These are phyloP conservation scores for Euphrasia confusa DNA, from an alignment of 257 asterid species.

Conservation along the genomic window DNA sequence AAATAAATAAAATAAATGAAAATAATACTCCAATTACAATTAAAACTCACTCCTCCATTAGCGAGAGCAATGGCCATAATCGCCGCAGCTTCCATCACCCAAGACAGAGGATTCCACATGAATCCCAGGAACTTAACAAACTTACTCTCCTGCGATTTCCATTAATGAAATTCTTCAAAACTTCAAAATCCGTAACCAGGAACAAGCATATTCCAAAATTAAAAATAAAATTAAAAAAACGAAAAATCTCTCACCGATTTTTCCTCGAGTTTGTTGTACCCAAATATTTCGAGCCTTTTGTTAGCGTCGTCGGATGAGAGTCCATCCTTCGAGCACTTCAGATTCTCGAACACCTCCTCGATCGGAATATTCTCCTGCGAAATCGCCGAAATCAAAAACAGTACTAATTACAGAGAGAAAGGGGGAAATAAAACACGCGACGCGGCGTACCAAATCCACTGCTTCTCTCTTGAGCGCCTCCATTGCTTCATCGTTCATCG, in stretches of 20 bases:
- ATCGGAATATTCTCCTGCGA: conserved; percentile 60
- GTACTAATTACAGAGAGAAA: neutral
- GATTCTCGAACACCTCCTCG: conserved; percentile 56
- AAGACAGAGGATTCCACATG: conserved; percentile 57
- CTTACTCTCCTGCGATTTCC: conserved; percentile 44
- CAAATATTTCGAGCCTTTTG: conserved; percentile 54
- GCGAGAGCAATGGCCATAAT: conserved; percentile 57
- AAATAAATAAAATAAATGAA: neutral
- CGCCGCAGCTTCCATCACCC: conserved; percentile 68
- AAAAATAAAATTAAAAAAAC: neutral
- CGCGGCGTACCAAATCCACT: conserved; percentile 62
- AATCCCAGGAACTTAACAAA: conserved; percentile 46
- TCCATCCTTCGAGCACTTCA: conserved; percentile 59
- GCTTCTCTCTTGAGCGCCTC: conserved; percentile 63
- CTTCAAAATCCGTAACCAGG: conserved; percentile 8
- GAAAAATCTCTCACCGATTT: conserved; percentile 40
- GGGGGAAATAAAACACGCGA: neutral
- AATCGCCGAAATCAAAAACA: neutral
- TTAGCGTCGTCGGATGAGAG: conserved; percentile 45
- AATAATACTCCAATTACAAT: too few relatives aligned
- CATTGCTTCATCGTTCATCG: conserved; percentile 52
- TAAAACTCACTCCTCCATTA: conserved; percentile 47
- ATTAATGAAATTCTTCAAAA: neutral
- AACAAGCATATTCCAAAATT: neutral
- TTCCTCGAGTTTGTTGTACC: conserved; percentile 73